These are phyloP conservation scores for Collybiopsis confluens DNA, from an alignment of 768 basidiomycete species.

Conservation along the genomic window DNA sequence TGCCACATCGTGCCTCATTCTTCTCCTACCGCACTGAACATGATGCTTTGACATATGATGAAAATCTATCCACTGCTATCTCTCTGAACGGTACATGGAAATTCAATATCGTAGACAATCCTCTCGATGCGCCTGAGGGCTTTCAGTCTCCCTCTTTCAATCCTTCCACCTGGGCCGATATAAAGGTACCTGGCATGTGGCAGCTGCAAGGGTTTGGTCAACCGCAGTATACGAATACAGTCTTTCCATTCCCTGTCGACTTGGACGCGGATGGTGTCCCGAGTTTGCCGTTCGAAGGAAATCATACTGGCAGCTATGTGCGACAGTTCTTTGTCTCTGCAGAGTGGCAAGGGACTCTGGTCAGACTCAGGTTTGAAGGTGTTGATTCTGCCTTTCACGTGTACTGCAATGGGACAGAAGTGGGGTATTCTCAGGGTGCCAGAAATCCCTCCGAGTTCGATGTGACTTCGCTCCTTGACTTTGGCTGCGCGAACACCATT, in stretches of 20 bases:
- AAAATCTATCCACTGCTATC: neutral
- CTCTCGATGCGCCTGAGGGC: neutral
- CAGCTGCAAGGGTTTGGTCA: slow-evolving; percentile 11
- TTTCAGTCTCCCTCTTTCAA: neutral
- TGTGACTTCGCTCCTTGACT: neutral
- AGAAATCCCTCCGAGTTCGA: slow-evolving; percentile 12
- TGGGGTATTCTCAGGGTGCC: slow-evolving; percentile 9
- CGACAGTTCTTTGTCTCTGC: slow-evolving; percentile 1
- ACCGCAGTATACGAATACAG: slow-evolving; percentile 10
- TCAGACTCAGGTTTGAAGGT: slow-evolving; percentile 9
- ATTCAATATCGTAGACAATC: slow-evolving; percentile 2
- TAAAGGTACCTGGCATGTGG: slow-evolving; percentile 11
- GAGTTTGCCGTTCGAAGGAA: slow-evolving; percentile 2
- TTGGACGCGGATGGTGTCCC: slow-evolving; percentile 1
- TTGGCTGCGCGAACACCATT: neutral
- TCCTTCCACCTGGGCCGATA: slow-evolving; percentile 4
- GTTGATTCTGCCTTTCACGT: slow-evolving; percentile 12
- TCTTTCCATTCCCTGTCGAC: slow-evolving; percentile 9
- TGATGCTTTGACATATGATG: slow-evolving; percentile 3
- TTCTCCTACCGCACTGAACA: slow-evolving; percentile 1
- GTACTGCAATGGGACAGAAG: slow-evolving; percentile 7
- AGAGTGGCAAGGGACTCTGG: neutral
- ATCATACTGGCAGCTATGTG: slow-evolving; percentile 7
- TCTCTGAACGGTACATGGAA: slow-evolving; percentile 10
- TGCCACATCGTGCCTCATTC: slow-evolving; percentile 8